These are phyloP conservation scores for Oryza coarctata DNA, from an alignment of 176 grass and related monocot species.

Conservation along the genomic window DNA sequence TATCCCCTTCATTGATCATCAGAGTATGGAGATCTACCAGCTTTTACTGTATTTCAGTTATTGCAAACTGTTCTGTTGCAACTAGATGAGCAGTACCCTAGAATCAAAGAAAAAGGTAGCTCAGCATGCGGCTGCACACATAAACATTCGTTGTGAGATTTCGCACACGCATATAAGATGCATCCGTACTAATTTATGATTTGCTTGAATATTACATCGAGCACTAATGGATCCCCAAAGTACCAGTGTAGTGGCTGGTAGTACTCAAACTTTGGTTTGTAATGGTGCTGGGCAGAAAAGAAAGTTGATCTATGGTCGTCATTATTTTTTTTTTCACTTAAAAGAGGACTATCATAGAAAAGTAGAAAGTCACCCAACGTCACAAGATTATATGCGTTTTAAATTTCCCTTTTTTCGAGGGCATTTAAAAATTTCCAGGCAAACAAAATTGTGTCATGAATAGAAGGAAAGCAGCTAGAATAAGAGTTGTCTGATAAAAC, in stretches of 20 bases:
- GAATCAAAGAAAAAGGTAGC: background rate
- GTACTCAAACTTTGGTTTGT: background rate
- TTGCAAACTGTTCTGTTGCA: background rate
- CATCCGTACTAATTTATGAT: background rate
- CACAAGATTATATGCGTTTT: background rate
- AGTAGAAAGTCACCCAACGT: background rate
- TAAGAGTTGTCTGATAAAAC: background rate
- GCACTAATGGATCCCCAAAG: background rate
- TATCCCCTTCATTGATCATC: background rate
- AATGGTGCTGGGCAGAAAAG: background rate
- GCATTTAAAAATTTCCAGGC: background rate
- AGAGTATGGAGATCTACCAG: background rate
- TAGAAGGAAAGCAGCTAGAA: background rate
- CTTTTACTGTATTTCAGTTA: background rate
- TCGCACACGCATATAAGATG: background rate
- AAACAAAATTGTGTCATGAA: background rate
- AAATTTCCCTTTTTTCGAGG: too few species aligned
- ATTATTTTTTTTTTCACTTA: too few species aligned
- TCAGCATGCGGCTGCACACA: background rate
- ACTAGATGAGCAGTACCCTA: background rate
- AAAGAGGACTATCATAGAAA: background rate
- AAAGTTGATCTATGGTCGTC: background rate
- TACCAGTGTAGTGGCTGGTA: background rate
- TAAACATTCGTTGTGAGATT: background rate
- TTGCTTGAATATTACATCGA: constrained; percentile 7